Evolutionary conservation across 768 basidiomycete genomes (phyloP), one percentile per base, ranked within the genome.

Genomic region (Cystobasidium tubakii): DNA sequence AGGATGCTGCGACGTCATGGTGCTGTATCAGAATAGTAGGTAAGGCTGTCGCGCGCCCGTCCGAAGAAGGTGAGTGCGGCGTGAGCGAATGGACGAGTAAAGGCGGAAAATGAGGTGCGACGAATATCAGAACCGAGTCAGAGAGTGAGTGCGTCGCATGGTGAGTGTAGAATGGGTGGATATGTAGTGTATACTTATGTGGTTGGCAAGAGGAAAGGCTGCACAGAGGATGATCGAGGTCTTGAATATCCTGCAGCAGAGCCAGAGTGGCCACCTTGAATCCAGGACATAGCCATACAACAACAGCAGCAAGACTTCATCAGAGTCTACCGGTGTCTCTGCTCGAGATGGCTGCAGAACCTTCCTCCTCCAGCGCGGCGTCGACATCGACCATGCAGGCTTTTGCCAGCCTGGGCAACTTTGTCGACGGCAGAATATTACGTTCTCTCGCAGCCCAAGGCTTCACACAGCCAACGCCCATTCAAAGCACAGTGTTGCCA

Each of bases 401-500:
- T 10, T 85, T 86, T 77, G 75, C 83, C 17, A 81, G 83, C 0
- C 87, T 96, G 78, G 87, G 89, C 1, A 85, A 91, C 81, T 81
- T 92, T 63, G 85, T 98, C 50, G 95, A 97, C 82, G 83, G 87
- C 13, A 88, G 94, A 1, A 82, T 98, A 46, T 86, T 98, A 1
- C 87, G 91, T 15, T 89, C 95, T 2, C 87, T 99, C 27, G 92
- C 94, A 1, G 90, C 95, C 78, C 85, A 89, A 79, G 88, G 89
- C 53, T 97, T 97, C 81, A 87, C 91, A 21, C 86, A 88, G 44
- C 96, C 96, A 7, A 99, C 96, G 0, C 86, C 91, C 34, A 89
- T 99, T 21, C 96, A 99, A 81, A 85, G 86, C 10, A 92, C 91
- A 80, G 89, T 91, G 1, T 94, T 99, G 62, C 94, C 95, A 0